Evolutionary conservation across 352 stramenopile genomes (phyloP).

Genomic region (Phytophthora vignae): DNA sequence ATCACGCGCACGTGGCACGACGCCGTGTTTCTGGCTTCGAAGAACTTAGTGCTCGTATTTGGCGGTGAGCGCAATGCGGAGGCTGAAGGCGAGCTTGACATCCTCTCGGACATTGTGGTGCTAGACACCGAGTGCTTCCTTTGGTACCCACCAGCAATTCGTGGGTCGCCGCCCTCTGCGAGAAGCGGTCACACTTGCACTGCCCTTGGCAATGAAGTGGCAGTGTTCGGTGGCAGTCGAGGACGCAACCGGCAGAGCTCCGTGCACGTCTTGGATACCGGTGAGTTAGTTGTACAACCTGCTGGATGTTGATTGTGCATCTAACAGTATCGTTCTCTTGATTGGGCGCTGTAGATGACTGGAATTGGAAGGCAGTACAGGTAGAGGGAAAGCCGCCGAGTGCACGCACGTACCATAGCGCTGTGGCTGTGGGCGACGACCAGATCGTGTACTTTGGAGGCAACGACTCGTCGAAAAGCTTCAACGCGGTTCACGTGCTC

Average conservation of each 20-base stretch:
- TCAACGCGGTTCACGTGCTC: slow-evolving; percentile 93
- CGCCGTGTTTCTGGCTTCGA: slow-evolving; percentile 86
- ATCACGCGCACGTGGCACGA: slow-evolving; percentile 92
- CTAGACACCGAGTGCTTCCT: slow-evolving; percentile 95
- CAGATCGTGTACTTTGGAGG: slow-evolving; percentile 94
- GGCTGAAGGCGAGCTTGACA: slow-evolving; percentile 68
- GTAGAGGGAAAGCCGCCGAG: slow-evolving; percentile 88
- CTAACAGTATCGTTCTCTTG: not conserved
- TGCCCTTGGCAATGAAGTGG: slow-evolving; percentile 74
- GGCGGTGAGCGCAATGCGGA: slow-evolving; percentile 85
- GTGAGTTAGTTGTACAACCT: slow-evolving; percentile 47
- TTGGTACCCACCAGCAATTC: slow-evolving; percentile 93
- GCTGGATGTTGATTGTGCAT: not conserved
- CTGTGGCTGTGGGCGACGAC: slow-evolving; percentile 62
- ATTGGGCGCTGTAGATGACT: slow-evolving; percentile 60
- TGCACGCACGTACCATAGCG: slow-evolving; percentile 93
- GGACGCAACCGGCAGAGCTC: slow-evolving; percentile 79
- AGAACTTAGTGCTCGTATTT: slow-evolving; percentile 93
- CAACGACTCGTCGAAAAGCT: slow-evolving; percentile 93
- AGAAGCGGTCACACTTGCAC: slow-evolving; percentile 82
- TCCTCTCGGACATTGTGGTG: slow-evolving; percentile 90
- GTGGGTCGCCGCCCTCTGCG: slow-evolving; percentile 63
- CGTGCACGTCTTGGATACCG: slow-evolving; percentile 77
- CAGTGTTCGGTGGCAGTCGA: slow-evolving; percentile 82
- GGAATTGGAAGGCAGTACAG: slow-evolving; percentile 91